These are phyloP conservation scores for Mrakia frigida DNA, from an alignment of 768 basidiomycete species.

Conservation along the genomic window DNA sequence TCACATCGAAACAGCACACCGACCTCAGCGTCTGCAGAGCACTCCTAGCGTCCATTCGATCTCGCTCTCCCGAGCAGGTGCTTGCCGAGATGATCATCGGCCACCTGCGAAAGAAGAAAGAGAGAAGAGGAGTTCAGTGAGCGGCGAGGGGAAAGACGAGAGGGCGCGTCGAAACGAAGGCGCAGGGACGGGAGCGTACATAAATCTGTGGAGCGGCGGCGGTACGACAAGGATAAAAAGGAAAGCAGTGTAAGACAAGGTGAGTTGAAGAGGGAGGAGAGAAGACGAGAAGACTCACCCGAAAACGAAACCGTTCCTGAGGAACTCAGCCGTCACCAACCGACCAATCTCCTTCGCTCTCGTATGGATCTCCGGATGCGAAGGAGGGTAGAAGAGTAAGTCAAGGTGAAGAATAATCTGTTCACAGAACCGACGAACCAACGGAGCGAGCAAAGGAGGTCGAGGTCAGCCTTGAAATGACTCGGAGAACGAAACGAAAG, in stretches of 20 bases:
- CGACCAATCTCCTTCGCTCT: background rate
- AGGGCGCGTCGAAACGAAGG: background rate
- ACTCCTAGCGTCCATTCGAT: background rate
- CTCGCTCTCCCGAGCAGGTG: background rate
- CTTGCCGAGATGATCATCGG: background rate
- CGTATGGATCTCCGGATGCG: background rate
- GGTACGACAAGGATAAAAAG: too few species aligned
- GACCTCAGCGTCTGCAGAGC: background rate
- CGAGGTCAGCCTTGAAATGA: too few species aligned
- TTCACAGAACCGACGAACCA: background rate
- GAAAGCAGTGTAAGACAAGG: background rate
- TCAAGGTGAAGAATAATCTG: background rate
- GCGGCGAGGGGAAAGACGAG: background rate
- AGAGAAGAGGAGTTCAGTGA: background rate
- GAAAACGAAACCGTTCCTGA: background rate
- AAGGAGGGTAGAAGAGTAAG: background rate
- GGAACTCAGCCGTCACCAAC: background rate
- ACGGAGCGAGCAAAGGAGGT: too few species aligned
- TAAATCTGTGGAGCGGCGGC: background rate
- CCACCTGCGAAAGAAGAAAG: background rate
- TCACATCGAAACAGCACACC: background rate
- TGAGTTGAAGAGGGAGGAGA: background rate
- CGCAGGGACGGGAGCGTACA: background rate
- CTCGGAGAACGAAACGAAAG: too few species aligned
- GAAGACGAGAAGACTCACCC: background rate